Percentiles rank a stretch among this genome's conserved stretches.
Evolutionary conservation across 306 rosid species (phyloP).

Genomic region (Quercus wislizeni): DNA sequence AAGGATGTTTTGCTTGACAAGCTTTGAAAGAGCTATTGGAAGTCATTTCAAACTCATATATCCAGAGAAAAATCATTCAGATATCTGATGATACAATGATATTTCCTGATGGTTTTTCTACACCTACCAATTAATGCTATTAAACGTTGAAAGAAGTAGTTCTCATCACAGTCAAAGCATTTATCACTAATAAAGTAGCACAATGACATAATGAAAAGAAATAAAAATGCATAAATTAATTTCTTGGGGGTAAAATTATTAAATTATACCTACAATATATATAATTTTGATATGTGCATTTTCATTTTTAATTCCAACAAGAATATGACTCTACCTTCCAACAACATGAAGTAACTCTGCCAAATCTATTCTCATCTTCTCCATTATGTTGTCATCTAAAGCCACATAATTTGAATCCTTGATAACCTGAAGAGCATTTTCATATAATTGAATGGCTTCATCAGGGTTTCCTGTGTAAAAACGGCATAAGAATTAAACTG

Average conservation of each 20-base stretch:
- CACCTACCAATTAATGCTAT: not conserved
- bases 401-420: constrained; percentile 69
- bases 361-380: constrained; percentile 81
- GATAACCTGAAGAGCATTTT: constrained; percentile 64
- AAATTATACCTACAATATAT: not conserved
- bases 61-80: constrained; percentile 9
- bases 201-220: not conserved
- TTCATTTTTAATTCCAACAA: constrained; percentile 15
- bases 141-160: constrained; percentile 7
- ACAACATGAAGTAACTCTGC: constrained; percentile 79
- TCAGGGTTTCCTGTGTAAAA: constrained; percentile 61
- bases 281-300: not conserved
- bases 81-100: not conserved
- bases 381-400: constrained; percentile 60
- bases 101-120: not conserved
- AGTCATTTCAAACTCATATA: too few species aligned
- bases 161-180: not conserved
- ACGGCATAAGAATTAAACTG: constrained; percentile 10
- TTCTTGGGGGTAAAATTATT: not conserved
- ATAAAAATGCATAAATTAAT: not conserved
- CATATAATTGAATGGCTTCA: constrained; percentile 71
- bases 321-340: constrained; percentile 56
- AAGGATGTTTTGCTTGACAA: not conserved
- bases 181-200: not conserved
- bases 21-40: not conserved